A percentile compares a stretch with the other conserved stretches of the same genome.
phyloP scores from a whole-genome alignment of 2,329 filamentous ascomycete species.

The Aspergillus eucalypticola region DNA sequence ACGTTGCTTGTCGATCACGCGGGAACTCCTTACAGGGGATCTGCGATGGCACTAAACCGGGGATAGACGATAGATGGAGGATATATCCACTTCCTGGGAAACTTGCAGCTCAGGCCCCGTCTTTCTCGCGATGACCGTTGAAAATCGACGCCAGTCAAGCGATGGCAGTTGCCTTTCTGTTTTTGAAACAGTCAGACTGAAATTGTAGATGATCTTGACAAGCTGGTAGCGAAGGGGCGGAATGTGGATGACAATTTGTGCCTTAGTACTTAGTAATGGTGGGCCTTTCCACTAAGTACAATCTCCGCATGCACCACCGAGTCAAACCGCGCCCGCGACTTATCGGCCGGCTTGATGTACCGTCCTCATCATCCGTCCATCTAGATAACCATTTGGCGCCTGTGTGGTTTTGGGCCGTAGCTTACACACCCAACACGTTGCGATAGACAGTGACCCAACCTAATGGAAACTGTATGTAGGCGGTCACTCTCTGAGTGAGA shows the following conservation, averaged over 20 bases:
- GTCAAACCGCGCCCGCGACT: not conserved
- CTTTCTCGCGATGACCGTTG: not conserved
- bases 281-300: not conserved
- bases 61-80: not conserved
- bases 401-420: not conserved
- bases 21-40: slow-evolving; percentile 29
- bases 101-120: not conserved
- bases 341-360: not conserved
- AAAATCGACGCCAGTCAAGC: not conserved
- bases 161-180: not conserved
- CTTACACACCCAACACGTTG: slow-evolving; percentile 1
- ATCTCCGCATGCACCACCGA: not conserved
- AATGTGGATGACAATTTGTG: not conserved
- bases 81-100: not conserved
- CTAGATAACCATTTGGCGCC: not conserved
- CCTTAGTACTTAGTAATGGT: not conserved
- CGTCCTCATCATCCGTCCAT: not conserved
- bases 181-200: too few species aligned
- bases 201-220: too few species aligned
- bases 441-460: not conserved
- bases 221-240: too few species aligned
- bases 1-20: slow-evolving; percentile 27
- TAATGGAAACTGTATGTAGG: not conserved
- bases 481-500: not conserved
- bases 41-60: slow-evolving; percentile 16